These are phyloP conservation scores for Hymenoscyphus repandus DNA, from an alignment of 2,329 filamentous ascomycete species.

Conservation along the genomic window DNA sequence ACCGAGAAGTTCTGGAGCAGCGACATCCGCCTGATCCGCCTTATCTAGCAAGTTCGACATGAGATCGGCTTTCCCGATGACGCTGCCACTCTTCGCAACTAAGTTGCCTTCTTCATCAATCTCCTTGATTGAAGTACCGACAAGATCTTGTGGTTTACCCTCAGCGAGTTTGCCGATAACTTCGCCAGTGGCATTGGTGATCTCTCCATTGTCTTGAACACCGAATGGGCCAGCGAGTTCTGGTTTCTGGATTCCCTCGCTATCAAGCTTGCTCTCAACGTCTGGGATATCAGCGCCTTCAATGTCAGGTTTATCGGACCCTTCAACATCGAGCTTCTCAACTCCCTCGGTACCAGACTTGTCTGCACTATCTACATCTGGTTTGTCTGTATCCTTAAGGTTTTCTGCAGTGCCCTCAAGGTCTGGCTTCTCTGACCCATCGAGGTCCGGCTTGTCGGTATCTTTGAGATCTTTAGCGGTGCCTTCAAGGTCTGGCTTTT, in stretches of 20 bases:
- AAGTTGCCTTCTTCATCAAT: constrained; percentile 54
- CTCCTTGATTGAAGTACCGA: constrained; percentile 61
- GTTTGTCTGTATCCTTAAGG: not conserved
- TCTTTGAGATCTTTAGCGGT: not conserved
- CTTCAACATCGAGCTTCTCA: constrained; percentile 10
- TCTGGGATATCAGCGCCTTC: constrained; percentile 28
- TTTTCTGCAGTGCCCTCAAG: not conserved
- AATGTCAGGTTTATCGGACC: constrained; percentile 31
- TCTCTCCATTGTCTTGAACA: constrained; percentile 48
- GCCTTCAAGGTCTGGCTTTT: constrained; percentile 27
- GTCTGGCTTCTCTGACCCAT: constrained; percentile 30
- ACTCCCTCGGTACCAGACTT: not conserved
- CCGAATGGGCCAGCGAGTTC: constrained; percentile 45
- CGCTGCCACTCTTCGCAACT: constrained; percentile 41
- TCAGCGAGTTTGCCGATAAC: constrained; percentile 45
- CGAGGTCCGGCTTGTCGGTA: constrained; percentile 8
- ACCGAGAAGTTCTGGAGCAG: constrained; percentile 28
- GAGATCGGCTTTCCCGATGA: constrained; percentile 30
- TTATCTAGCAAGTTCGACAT: constrained; percentile 31
- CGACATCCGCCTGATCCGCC: constrained; percentile 29
- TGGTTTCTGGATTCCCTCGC: constrained; percentile 40
- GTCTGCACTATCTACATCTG: constrained; percentile 29
- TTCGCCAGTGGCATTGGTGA: constrained; percentile 48
- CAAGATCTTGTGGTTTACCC: constrained; percentile 38
- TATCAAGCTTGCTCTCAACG: not conserved